These are phyloP conservation scores for Clavulina sp. DNA, from an alignment of 768 basidiomycete species.

Conservation along the genomic window DNA sequence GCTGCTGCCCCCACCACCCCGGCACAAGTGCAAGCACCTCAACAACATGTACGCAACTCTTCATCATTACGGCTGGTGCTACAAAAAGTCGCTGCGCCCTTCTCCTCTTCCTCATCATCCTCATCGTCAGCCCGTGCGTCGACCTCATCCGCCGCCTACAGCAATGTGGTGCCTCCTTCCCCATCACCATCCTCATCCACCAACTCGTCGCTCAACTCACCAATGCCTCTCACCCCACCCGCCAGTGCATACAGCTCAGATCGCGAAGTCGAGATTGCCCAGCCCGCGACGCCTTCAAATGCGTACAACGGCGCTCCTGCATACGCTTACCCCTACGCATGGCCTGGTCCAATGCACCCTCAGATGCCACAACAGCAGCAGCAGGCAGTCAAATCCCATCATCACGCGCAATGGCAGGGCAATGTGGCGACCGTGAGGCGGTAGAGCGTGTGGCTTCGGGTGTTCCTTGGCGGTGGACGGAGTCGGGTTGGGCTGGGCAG, in stretches of 20 bases:
- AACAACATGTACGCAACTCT: neutral
- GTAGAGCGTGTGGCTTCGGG: too few relatives aligned
- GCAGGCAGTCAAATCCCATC: too few relatives aligned
- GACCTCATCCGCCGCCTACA: neutral
- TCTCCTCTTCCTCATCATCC: neutral
- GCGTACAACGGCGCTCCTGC: too few relatives aligned
- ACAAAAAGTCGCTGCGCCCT: neutral
- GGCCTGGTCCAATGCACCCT: too few relatives aligned
- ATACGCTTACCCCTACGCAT: too few relatives aligned
- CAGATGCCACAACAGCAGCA: too few relatives aligned
- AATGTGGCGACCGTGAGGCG: too few relatives aligned
- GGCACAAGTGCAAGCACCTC: neutral
- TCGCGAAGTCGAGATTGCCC: too few relatives aligned
- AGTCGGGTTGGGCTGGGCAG: too few relatives aligned
- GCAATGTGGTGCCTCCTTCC: neutral
- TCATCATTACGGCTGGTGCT: neutral
- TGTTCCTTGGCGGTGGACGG: too few relatives aligned
- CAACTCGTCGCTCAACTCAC: neutral
- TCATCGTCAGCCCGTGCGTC: neutral
- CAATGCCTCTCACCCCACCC: neutral
- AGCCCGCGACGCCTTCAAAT: too few relatives aligned
- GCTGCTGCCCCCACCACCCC: neutral
- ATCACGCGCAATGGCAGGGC: too few relatives aligned
- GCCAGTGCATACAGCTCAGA: neutral
- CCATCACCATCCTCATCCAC: neutral